phyloP scores from a whole-genome alignment of 2,329 filamentous ascomycete genomes.

The Penicillium sp. region DNA sequence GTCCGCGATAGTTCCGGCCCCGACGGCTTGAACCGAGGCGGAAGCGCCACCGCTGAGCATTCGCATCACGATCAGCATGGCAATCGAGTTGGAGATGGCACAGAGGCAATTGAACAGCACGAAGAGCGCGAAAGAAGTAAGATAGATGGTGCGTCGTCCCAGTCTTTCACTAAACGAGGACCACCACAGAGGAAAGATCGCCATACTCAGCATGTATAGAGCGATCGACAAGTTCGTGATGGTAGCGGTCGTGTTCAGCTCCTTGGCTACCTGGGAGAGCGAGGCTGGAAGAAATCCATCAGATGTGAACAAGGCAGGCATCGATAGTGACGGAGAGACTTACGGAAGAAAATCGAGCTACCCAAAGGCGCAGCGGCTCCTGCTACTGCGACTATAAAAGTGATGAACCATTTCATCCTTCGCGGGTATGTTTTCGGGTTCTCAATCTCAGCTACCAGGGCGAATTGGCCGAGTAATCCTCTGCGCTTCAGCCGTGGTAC shows the following conservation, averaged over 20 bases:
- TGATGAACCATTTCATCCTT: slow-evolving; percentile 81
- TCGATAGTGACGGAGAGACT: slow-evolving; percentile 33
- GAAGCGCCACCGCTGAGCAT: slow-evolving; percentile 72
- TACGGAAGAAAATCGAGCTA: slow-evolving; percentile 78
- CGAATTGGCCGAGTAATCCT: slow-evolving; percentile 69
- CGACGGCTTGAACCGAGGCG: slow-evolving; percentile 77
- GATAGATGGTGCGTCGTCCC: slow-evolving; percentile 75
- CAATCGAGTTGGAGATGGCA: slow-evolving; percentile 67
- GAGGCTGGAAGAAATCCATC: slow-evolving; percentile 54
- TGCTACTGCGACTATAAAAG: slow-evolving; percentile 71
- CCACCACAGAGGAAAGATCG: slow-evolving; percentile 85
- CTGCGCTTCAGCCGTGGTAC: slow-evolving; percentile 59
- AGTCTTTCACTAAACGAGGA: slow-evolving; percentile 71
- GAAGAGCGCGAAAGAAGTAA: slow-evolving; percentile 71
- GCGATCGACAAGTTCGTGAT: slow-evolving; percentile 74
- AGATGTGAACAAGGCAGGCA: neutral
- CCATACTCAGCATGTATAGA: slow-evolving; percentile 79
- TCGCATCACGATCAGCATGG: slow-evolving; percentile 75
- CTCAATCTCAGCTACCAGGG: slow-evolving; percentile 75
- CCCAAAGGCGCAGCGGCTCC: slow-evolving; percentile 78
- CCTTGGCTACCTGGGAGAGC: slow-evolving; percentile 60
- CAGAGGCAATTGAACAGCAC: slow-evolving; percentile 67
- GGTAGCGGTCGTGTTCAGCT: slow-evolving; percentile 62
- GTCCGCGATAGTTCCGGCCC: slow-evolving; percentile 79
- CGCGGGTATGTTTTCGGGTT: slow-evolving; percentile 70